These are phyloP conservation scores for Fusarium domesticum DNA, from an alignment of 2,329 filamentous ascomycete species.

Conservation along the genomic window DNA sequence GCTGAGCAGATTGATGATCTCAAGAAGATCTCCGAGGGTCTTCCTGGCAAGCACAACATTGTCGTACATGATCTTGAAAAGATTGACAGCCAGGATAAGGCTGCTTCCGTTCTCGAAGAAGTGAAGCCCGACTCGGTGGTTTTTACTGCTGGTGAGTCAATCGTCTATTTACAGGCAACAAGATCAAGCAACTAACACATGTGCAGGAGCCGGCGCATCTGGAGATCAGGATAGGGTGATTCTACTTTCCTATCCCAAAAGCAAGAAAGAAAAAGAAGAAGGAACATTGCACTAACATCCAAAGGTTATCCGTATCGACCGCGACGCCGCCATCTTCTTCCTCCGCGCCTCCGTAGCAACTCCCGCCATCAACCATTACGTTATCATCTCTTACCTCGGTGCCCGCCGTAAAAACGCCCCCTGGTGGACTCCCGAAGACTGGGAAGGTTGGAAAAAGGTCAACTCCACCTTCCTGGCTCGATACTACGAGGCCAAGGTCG, in stretches of 20 bases:
- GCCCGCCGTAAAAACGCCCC: conserved; percentile 45
- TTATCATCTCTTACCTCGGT: conserved; percentile 57
- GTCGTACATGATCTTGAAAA: conserved; percentile 66
- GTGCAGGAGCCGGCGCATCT: conserved; percentile 23
- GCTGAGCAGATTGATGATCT: conserved; percentile 61
- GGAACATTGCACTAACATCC: conserved; percentile 7
- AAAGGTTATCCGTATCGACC: conserved; percentile 27
- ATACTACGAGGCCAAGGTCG: conserved; percentile 56
- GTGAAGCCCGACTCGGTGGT: conserved; percentile 61
- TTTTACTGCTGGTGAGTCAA: conserved; percentile 51
- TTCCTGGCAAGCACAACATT: conserved; percentile 59
- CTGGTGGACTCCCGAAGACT: conserved; percentile 51
- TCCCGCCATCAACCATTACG: conserved; percentile 49
- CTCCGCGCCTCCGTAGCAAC: conserved; percentile 22
- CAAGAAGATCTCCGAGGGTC: conserved; percentile 51
- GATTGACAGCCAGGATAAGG: conserved; percentile 57
- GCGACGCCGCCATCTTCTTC: conserved; percentile 27
- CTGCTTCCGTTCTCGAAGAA: conserved; percentile 50
- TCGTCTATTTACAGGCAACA: not conserved
- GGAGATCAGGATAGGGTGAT: conserved; percentile 41
- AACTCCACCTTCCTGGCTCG: conserved; percentile 41
- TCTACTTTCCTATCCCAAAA: not conserved
- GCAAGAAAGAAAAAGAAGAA: too few relatives aligned
- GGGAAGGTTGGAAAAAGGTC: conserved; percentile 37
- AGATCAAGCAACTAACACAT: conserved; percentile 4